phyloP scores from a whole-genome alignment of 257 asterid genomes.

The Eucommia ulmoides region DNA sequence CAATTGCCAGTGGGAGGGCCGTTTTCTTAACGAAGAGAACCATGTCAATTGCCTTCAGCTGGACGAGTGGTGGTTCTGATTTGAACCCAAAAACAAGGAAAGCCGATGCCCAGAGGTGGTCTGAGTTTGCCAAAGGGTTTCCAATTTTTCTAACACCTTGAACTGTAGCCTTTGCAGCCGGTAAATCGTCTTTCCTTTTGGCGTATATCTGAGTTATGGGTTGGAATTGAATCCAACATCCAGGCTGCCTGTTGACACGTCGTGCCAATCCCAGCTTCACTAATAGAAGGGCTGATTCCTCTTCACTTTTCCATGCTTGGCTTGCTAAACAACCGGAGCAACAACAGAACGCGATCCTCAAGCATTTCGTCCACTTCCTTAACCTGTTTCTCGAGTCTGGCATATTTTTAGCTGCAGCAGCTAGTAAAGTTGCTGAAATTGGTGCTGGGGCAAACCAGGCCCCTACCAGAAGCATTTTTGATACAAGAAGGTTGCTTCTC shows the following conservation, averaged over 20 bases:
- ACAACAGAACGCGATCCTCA: not conserved
- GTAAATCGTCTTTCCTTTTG: constrained; percentile 30
- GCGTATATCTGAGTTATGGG: constrained; percentile 51
- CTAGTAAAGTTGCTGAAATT: not conserved
- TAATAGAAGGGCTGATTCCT: constrained; percentile 53
- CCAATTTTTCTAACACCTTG: constrained; percentile 47
- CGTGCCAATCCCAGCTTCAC: constrained; percentile 63
- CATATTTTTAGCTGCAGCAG: not conserved
- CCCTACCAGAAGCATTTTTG: not conserved
- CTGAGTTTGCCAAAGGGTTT: constrained; percentile 26
- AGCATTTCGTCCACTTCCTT: not conserved
- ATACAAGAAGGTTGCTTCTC: constrained; percentile 24
- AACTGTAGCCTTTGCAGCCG: constrained; percentile 47
- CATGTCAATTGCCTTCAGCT: constrained; percentile 66
- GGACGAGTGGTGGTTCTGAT: constrained; percentile 62
- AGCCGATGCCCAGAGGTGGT: constrained; percentile 77
- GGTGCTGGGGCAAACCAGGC: not conserved
- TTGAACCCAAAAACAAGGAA: constrained; percentile 78
- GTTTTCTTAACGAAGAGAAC: constrained; percentile 51
- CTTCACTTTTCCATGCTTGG: constrained; percentile 62
- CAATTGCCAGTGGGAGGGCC: constrained; percentile 59
- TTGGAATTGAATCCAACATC: constrained; percentile 76
- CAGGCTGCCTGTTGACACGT: constrained; percentile 39
- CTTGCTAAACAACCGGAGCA: not conserved
- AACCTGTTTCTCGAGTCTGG: not conserved